phyloP scores from a whole-genome alignment of 345 rosid species.

The Corchorus capsularis region DNA sequence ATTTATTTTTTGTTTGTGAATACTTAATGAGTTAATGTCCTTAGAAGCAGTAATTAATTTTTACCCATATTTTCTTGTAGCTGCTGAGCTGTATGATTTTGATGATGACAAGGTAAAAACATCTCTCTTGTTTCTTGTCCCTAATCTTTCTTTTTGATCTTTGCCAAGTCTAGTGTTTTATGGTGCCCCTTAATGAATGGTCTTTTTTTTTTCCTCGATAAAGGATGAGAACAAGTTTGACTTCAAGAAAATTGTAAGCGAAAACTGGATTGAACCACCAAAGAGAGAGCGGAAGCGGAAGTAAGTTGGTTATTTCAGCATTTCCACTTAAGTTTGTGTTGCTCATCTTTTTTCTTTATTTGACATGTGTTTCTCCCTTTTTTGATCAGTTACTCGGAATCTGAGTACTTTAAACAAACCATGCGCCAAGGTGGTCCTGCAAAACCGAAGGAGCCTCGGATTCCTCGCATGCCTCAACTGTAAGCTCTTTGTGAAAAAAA shows the following conservation, averaged over 20 bases:
- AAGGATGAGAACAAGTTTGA: constrained; percentile 93
- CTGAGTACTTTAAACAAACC: constrained; percentile 95
- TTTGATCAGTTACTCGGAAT: constrained; percentile 79
- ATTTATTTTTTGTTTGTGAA: neutral
- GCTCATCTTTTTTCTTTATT: neutral
- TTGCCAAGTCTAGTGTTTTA: neutral
- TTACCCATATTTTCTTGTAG: constrained; percentile 42
- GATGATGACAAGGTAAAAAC: constrained; percentile 75
- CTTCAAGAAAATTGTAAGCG: constrained; percentile 92
- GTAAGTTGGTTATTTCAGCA: constrained; percentile 42
- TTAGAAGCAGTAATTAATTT: neutral
- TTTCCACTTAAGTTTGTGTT: neutral
- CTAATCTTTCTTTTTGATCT: neutral
- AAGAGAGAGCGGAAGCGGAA: constrained; percentile 99
- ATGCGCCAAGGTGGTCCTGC: constrained; percentile 94
- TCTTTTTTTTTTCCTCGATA: constrained; percentile 27
- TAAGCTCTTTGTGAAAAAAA: constrained; percentile 37
- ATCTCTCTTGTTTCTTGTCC: neutral
- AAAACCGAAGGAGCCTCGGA: constrained; percentile 95
- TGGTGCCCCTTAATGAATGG: neutral
- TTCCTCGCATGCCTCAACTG: constrained; percentile 99
- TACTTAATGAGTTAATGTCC: constrained; percentile 8
- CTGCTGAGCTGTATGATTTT: constrained; percentile 91
- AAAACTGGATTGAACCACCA: constrained; percentile 98
- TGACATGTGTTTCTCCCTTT: constrained; percentile 9